Evolutionary conservation across 805 yeast species (phyloP).

Genomic region (Ogataea methanolica): DNA sequence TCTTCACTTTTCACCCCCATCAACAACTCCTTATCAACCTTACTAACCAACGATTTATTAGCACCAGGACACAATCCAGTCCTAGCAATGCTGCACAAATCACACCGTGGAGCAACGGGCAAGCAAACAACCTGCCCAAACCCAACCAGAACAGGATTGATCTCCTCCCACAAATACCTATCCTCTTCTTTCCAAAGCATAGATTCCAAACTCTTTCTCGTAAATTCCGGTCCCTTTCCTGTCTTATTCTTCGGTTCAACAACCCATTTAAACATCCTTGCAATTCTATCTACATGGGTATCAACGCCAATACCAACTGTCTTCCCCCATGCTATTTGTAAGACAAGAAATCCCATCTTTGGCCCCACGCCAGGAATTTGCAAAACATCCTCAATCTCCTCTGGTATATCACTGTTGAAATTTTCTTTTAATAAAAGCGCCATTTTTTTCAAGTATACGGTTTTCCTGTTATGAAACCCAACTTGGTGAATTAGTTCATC

Average conservation of each 20-base stretch:
- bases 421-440: conserved; percentile 46
- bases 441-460: conserved; percentile 61
- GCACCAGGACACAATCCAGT: conserved; percentile 55
- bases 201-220: conserved; percentile 59
- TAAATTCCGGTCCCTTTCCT: conserved; percentile 60
- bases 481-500: conserved; percentile 71
- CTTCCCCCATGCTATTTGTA: conserved; percentile 79
- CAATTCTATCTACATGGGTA: conserved; percentile 79
- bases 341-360: conserved; percentile 81
- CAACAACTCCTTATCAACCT: conserved; percentile 20
- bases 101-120: conserved; percentile 68
- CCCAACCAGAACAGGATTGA: conserved; percentile 85
- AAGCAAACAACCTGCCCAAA: conserved; percentile 88
- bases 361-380: conserved; percentile 92
- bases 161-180: conserved; percentile 62
- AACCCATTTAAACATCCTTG: conserved; percentile 81
- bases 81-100: conserved; percentile 54
- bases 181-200: conserved; percentile 52
- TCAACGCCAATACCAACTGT: conserved; percentile 90
- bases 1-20: conserved; percentile 13
- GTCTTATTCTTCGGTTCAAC: conserved; percentile 33
- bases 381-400: conserved; percentile 57
- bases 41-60: conserved; percentile 40
- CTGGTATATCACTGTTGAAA: conserved; percentile 68
- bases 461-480: conserved; percentile 83